Conservation (phyloP, 768 basidiomycete genomes). For the Naganishia onofrii region DNA sequence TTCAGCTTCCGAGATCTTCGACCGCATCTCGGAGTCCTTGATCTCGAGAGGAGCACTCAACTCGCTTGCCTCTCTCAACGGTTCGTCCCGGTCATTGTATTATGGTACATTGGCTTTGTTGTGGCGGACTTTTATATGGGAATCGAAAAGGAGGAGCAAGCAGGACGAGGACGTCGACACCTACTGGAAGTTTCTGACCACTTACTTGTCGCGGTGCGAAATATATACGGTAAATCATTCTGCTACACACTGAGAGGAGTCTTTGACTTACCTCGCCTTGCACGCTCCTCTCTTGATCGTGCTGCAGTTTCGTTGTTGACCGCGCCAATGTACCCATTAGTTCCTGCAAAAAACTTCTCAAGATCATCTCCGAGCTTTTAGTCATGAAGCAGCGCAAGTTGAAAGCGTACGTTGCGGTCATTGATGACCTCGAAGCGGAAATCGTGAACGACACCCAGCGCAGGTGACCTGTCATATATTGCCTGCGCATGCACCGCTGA, state of each 20-base stretch:
- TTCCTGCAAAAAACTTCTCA: not conserved
- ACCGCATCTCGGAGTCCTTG: not conserved
- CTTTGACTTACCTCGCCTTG: too few species aligned
- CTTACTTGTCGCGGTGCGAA: not conserved
- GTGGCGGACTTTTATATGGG: slow-evolving; percentile 13
- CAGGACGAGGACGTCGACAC: not conserved
- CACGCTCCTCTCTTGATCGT: not conserved
- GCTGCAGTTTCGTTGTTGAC: slow-evolving; percentile 1
- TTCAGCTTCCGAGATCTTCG: not conserved
- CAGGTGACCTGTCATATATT: not conserved
- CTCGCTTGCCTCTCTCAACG: slow-evolving; percentile 3
- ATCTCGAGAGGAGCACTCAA: not conserved
- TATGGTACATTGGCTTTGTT: not conserved
- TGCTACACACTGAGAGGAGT: not conserved
- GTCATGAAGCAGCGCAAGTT: not conserved
- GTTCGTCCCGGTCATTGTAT: not conserved
- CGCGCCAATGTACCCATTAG: not conserved
- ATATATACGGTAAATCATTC: not conserved
- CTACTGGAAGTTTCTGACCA: not conserved
- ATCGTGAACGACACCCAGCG: not conserved
- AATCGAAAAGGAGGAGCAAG: not conserved
- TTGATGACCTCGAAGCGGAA: not conserved
- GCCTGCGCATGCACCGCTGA: not conserved
- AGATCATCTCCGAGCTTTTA: not conserved
- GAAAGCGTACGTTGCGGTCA: slow-evolving; percentile 1